These are phyloP conservation scores for Suaeda aralocaspica DNA, from an alignment of 148 eudicot genomes.

Conservation along the genomic window DNA sequence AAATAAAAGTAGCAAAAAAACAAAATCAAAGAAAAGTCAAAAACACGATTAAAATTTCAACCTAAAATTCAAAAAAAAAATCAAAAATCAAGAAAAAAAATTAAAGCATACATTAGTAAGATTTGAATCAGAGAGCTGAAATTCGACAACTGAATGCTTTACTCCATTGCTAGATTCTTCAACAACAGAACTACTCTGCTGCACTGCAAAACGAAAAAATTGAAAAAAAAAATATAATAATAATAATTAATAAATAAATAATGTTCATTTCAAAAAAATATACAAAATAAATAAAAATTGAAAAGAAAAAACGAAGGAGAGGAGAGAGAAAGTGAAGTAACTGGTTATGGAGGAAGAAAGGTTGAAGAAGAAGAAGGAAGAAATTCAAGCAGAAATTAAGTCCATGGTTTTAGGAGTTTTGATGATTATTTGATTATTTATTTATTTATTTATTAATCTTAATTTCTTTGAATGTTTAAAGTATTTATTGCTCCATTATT, in stretches of 20 bases:
- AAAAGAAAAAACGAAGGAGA: constrained; percentile 12
- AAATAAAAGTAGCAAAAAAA: no score
- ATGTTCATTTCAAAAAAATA: neutral
- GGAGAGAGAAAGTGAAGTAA: neutral
- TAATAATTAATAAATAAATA: no score
- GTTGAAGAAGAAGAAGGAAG: constrained; percentile 7
- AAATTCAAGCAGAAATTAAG: no score
- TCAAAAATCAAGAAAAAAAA: neutral
- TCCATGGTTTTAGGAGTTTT: no score
- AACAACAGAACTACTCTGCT: neutral
- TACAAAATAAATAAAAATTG: neutral
- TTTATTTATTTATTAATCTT: no score
- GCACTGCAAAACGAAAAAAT: neutral
- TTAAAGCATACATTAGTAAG: neutral
- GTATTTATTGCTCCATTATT: no score
- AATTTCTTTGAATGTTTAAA: no score
- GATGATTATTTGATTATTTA: no score
- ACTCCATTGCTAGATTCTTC: constrained; percentile 18
- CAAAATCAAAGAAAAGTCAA: no score
- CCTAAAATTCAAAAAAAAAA: neutral
- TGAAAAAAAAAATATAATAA: neutral
- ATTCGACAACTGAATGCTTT: neutral
- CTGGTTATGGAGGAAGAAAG: constrained; percentile 14
- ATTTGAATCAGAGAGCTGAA: constrained; percentile 11
- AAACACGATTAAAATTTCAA: neutral